Evolutionary conservation across 495 filamentous ascomycete genomes (phyloP).

Genomic region (Xylaria grammica): DNA sequence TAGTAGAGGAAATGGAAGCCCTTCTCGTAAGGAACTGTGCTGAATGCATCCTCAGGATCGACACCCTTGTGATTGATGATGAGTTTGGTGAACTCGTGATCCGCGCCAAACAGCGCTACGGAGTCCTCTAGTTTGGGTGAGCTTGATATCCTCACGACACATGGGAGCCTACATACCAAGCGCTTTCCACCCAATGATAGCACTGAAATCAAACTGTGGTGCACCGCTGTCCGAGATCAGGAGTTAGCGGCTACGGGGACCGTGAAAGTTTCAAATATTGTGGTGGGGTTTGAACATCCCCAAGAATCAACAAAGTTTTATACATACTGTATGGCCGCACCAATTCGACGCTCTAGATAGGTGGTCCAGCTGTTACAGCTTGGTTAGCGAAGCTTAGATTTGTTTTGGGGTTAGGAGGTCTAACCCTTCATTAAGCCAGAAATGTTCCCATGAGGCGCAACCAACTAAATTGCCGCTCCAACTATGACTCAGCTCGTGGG

Average conservation of each 20-base stretch:
- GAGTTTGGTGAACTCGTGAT: conserved; percentile 92
- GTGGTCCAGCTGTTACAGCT: conserved; percentile 80
- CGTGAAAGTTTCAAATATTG: too few species aligned
- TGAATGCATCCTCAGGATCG: conserved; percentile 95
- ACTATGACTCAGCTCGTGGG: conserved; percentile 88
- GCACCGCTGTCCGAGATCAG: conserved; percentile 54
- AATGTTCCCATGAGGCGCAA: conserved; percentile 93
- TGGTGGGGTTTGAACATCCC: not conserved
- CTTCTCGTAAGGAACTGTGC: conserved; percentile 79
- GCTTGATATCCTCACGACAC: conserved; percentile 39
- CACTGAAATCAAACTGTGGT: conserved; percentile 85
- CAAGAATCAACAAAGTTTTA: not conserved
- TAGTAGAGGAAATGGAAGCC: conserved; percentile 70
- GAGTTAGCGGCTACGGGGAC: not conserved
- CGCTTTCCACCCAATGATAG: conserved; percentile 81
- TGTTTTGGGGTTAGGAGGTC: not conserved
- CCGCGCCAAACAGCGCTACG: conserved; percentile 73
- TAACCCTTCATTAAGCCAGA: conserved; percentile 48
- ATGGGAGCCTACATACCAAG: conserved; percentile 46
- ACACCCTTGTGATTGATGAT: conserved; percentile 84
- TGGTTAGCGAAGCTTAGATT: not conserved
- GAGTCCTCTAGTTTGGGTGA: conserved; percentile 62
- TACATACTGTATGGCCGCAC: conserved; percentile 61
- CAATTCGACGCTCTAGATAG: conserved; percentile 85
- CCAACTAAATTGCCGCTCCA: conserved; percentile 96